Percentiles rank a stretch among this genome's conserved stretches.
phyloP scores from a whole-genome alignment of 2,329 filamentous ascomycete species.

The Chaetomiaceae sp. region DNA sequence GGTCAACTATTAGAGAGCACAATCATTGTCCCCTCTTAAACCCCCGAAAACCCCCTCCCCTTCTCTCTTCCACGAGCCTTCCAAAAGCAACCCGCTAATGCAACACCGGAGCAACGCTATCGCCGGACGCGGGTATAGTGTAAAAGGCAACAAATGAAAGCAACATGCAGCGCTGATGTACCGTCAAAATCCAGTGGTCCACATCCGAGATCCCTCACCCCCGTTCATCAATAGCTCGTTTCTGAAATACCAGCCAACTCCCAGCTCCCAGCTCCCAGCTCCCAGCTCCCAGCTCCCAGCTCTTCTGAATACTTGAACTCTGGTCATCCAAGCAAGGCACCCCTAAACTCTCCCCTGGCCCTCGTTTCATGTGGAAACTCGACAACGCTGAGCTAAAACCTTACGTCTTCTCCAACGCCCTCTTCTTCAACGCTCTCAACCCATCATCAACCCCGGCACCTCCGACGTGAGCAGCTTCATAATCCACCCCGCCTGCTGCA shows the following conservation, averaged over 20 bases:
- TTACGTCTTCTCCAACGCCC: background rate
- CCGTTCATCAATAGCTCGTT: background rate
- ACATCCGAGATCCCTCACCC: background rate
- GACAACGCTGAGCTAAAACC: no score
- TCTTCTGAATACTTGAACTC: no score
- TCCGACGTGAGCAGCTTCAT: slow-evolving; percentile 44
- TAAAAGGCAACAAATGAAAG: background rate
- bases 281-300: no score
- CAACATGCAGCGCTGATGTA: background rate
- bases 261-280: no score
- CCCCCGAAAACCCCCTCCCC: no score
- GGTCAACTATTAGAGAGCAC: no score
- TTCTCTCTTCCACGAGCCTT: no score
- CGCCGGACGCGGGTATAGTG: slow-evolving; percentile 6
- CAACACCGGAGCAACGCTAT: slow-evolving; percentile 5
- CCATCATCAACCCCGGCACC: slow-evolving; percentile 22
- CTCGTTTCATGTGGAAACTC: no score
- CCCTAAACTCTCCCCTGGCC: no score
- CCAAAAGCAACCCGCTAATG: background rate
- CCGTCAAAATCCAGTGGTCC: background rate
- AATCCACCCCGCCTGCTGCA: slow-evolving; percentile 49
- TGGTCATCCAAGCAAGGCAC: no score
- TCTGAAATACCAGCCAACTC: background rate
- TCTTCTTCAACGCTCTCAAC: background rate
- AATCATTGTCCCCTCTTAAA: no score